A percentile compares a stretch with the other conserved stretches of the same genome.
These are phyloP conservation scores for Umbelopsis sp. DNA, from an alignment of 192 early-diverging fungal species.

Conservation along the genomic window DNA sequence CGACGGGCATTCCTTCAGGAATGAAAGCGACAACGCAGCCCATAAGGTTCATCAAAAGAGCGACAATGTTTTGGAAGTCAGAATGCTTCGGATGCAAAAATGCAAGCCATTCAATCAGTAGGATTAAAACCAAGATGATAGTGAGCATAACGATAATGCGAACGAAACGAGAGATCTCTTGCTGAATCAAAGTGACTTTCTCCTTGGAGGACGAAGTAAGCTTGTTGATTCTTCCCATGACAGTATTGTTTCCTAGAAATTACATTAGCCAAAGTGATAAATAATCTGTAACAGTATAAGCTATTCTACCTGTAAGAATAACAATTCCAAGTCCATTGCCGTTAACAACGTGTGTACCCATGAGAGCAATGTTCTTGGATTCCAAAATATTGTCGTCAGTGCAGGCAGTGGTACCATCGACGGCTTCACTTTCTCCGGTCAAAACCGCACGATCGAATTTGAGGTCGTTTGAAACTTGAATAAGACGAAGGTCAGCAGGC, in stretches of 20 bases:
- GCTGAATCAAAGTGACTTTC: slow-evolving; percentile 58
- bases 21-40: slow-evolving; percentile 71
- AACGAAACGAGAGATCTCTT: slow-evolving; percentile 67
- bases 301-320: slow-evolving; percentile 60
- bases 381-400: slow-evolving; percentile 79
- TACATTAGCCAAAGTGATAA: not conserved
- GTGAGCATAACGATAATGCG: slow-evolving; percentile 62
- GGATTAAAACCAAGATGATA: slow-evolving; percentile 45
- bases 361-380: slow-evolving; percentile 80
- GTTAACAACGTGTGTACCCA: slow-evolving; percentile 64
- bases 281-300: not conserved
- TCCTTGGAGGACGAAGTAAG: slow-evolving; percentile 48
- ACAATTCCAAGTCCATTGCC: slow-evolving; percentile 78
- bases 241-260: slow-evolving; percentile 53
- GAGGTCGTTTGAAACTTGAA: slow-evolving; percentile 63
- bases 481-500: slow-evolving; percentile 76
- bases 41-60: slow-evolving; percentile 51
- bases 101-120: slow-evolving; percentile 52
- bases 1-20: slow-evolving; percentile 76
- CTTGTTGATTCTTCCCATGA: slow-evolving; percentile 74
- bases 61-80: slow-evolving; percentile 52
- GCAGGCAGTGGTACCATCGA: slow-evolving; percentile 54
- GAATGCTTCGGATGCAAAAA: slow-evolving; percentile 57
- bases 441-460: slow-evolving; percentile 75
- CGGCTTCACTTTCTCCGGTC: slow-evolving; percentile 71